Base-by-base conservation (phyloP, 805 yeast species). In the Starmerella powellii region DNA sequence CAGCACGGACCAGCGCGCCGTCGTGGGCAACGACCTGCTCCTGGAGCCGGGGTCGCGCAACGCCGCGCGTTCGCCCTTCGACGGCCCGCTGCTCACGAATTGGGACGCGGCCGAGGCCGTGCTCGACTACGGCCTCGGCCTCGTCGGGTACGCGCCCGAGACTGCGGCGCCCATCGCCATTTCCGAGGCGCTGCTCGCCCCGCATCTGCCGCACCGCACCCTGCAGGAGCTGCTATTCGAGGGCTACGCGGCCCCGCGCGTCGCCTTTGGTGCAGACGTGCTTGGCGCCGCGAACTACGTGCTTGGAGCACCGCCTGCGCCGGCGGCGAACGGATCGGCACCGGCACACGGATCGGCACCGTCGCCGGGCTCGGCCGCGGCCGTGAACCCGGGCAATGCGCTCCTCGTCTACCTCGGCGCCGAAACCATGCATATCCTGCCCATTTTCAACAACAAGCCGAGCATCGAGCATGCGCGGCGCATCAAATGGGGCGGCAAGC, bases 401-500 rank as follows among this genome's bases (percentile, higher is more conserved):
- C 56, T 91, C n/a, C 85, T 88, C 2, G 70, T 91, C 35, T 79
- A 83, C 8, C 67, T 85, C 6, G 95, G 95, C 3, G 71, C 84
- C 60, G 91, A 87, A 53, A 72, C 83, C 41, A 80, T 94, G 0
- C 78, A 78, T 56, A 61, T 91, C 0, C 75, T 88, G 15, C 98
- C 98, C 0, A 84, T 88, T 2, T 49, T 83, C 11, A 57, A 73
- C n/a, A 85, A 86, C 0, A 64, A 65, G 41, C 87, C 93, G 0
- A 50, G 77, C 2, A 59, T 84, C 41, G 63, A 71, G 21, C 79
- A 78, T 44, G 66, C 86, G 8, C 86, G 85, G 55, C 68, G 97
- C 55, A 74, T 91, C 30, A 85, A 84, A 56, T 84, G 91, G 84
- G 97, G 97, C 46, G 97, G 95, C 10, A 73, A 74, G 47, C 81